These are phyloP conservation scores for Aspergillus incahuasiensis DNA, from an alignment of 495 filamentous ascomycete species.

Conservation along the genomic window DNA sequence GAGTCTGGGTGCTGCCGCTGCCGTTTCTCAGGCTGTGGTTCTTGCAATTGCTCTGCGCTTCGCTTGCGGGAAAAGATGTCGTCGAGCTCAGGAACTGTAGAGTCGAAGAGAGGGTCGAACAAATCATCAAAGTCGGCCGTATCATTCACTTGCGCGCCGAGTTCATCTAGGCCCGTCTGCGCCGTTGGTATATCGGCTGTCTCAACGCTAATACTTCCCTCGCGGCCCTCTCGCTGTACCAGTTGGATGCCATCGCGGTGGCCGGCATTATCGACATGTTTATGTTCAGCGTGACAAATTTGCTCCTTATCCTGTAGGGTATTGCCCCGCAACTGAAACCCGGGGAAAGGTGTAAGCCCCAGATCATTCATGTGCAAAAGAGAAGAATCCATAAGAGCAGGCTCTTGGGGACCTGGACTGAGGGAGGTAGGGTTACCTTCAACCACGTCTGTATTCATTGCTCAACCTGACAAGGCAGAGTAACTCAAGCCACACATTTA, in stretches of 20 bases:
- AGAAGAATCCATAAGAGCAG: slow-evolving; percentile 17
- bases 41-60: slow-evolving; percentile 15
- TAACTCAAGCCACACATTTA: not conserved
- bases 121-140: slow-evolving; percentile 1
- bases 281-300: not conserved
- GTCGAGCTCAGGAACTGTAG: slow-evolving; percentile 19
- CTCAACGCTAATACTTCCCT: not conserved
- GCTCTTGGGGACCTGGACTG: slow-evolving; percentile 15
- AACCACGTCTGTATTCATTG: slow-evolving; percentile 29
- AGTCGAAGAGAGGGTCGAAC: slow-evolving; percentile 21
- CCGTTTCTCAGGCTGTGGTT: slow-evolving; percentile 18
- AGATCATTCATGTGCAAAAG: slow-evolving; percentile 31
- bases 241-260: not conserved
- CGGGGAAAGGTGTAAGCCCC: slow-evolving; percentile 45
- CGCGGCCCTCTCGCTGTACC: not conserved
- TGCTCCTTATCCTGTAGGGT: slow-evolving; percentile 12
- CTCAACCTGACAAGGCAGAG: slow-evolving; percentile 7
- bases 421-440: slow-evolving; percentile 43
- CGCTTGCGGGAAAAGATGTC: slow-evolving; percentile 22
- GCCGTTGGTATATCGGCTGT: not conserved
- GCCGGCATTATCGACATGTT: not conserved
- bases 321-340: slow-evolving; percentile 28
- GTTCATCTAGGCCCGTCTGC: not conserved
- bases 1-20: slow-evolving; percentile 15
- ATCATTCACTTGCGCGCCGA: not conserved